Conservation (phyloP, 2,329 filamentous ascomycete species). For the Metarhizium anisopliae region DNA sequence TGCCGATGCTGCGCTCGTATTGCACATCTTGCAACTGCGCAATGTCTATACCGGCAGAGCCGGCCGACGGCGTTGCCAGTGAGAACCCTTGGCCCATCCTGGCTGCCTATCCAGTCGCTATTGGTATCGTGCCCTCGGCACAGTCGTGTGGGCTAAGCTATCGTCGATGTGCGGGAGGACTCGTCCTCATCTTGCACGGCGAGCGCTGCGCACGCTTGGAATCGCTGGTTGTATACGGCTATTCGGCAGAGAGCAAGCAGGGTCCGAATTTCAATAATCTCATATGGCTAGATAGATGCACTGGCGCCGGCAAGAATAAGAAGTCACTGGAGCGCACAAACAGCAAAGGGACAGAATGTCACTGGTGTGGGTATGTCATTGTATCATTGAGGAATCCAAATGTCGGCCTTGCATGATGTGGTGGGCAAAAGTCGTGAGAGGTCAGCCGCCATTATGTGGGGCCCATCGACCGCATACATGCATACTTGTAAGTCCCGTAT, state of each 20-base stretch:
- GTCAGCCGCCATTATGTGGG: too few species aligned
- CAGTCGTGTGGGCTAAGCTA: not conserved
- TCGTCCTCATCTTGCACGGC: constrained; percentile 1
- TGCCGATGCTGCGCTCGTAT: constrained; percentile 88
- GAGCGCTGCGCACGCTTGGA: not conserved
- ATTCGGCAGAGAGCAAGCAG: not conserved
- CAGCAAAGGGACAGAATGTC: too few species aligned
- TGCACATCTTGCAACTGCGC: constrained; percentile 83
- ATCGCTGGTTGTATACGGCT: not conserved
- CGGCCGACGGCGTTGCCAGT: constrained; percentile 81
- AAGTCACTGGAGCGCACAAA: not conserved
- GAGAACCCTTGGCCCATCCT: constrained; percentile 95
- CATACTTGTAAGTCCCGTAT: too few species aligned
- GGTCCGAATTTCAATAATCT: not conserved
- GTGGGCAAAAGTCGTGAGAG: too few species aligned
- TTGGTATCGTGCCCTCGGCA: not conserved
- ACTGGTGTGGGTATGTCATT: too few species aligned
- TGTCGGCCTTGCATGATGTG: too few species aligned
- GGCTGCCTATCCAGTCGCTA: not conserved
- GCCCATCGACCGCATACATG: too few species aligned
- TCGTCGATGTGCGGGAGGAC: not conserved
- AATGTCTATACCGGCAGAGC: constrained; percentile 86
- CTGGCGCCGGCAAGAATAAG: too few species aligned
- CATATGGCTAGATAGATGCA: not conserved
- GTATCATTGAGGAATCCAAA: too few species aligned